Percentiles rank a stretch among this genome's conserved stretches.
phyloP scores from a whole-genome alignment of 768 basidiomycete species.

The Rhodotorula kratochvilovae region DNA sequence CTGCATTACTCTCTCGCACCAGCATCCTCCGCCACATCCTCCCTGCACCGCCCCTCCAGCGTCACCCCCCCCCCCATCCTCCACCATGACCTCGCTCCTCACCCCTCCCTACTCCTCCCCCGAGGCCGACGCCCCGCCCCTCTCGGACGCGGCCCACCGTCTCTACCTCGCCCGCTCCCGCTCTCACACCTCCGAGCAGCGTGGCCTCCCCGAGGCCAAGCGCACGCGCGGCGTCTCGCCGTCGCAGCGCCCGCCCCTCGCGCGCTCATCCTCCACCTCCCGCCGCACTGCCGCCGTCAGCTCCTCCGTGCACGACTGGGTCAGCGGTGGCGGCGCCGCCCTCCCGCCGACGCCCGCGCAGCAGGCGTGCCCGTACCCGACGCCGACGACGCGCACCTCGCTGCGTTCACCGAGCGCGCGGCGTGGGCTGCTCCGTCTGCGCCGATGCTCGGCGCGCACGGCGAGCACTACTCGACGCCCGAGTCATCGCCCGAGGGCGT shows the following conservation, averaged over 20 bases:
- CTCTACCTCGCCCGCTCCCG: constrained; percentile 1
- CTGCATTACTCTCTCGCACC: neutral
- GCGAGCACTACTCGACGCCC: constrained; percentile 14
- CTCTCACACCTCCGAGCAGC: neutral
- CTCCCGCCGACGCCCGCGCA: neutral
- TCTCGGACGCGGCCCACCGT: neutral
- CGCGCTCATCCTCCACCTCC: neutral
- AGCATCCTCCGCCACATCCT: neutral
- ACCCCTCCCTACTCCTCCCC: neutral
- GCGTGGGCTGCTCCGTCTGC: neutral
- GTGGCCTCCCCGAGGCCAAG: constrained; percentile 1
- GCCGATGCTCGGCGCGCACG: neutral
- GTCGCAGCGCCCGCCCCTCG: neutral
- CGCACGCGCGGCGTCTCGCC: neutral
- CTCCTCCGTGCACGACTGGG: constrained; percentile 3
- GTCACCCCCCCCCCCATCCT: neutral
- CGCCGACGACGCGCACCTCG: neutral
- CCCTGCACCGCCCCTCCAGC: neutral
- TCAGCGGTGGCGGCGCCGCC: neutral
- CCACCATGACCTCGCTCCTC: constrained; percentile 10
- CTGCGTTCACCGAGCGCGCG: neutral
- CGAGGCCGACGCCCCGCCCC: neutral
- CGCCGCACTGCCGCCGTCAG: neutral
- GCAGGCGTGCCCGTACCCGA: neutral
- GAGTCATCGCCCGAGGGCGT: constrained; percentile 12